Conservation (phyloP, 768 basidiomycete species). For the Cyclocybe cylindracea region DNA sequence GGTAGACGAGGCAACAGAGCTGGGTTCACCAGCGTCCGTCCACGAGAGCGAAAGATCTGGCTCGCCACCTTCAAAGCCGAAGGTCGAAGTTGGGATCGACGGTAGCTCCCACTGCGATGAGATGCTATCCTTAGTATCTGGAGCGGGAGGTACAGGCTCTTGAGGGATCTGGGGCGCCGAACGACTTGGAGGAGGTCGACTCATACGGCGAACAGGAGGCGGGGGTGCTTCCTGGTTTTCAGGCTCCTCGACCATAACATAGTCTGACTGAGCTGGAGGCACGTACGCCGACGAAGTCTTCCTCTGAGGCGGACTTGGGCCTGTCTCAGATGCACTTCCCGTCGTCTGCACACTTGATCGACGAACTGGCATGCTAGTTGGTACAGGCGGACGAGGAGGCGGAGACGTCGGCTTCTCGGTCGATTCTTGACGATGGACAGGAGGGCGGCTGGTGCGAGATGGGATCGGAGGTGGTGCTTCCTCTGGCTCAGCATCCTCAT, state of each 20-base stretch:
- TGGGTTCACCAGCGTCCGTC: constrained; percentile 51
- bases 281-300: constrained; percentile 22
- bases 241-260: constrained; percentile 65
- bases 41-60: constrained; percentile 59
- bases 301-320: constrained; percentile 9
- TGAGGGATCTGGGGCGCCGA: constrained; percentile 29
- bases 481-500: constrained; percentile 55
- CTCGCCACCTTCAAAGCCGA: constrained; percentile 49
- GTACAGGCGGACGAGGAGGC: constrained; percentile 53
- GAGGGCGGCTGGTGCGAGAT: constrained; percentile 38
- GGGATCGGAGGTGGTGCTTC: constrained; percentile 59
- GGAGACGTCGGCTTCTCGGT: constrained; percentile 19
- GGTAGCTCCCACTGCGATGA: constrained; percentile 68
- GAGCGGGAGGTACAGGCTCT: constrained; percentile 17
- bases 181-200: constrained; percentile 41
- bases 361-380: constrained; percentile 35
- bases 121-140: constrained; percentile 37
- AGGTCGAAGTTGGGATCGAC: constrained; percentile 50
- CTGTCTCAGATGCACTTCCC: constrained; percentile 37
- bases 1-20: constrained; percentile 18
- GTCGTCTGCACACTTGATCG: constrained; percentile 40
- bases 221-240: constrained; percentile 37
- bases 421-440: constrained; percentile 22
- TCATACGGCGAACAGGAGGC: constrained; percentile 46
- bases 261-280: constrained; percentile 44